Conservation (phyloP, 495 filamentous ascomycete genomes). For the Neurospora terricola region DNA sequence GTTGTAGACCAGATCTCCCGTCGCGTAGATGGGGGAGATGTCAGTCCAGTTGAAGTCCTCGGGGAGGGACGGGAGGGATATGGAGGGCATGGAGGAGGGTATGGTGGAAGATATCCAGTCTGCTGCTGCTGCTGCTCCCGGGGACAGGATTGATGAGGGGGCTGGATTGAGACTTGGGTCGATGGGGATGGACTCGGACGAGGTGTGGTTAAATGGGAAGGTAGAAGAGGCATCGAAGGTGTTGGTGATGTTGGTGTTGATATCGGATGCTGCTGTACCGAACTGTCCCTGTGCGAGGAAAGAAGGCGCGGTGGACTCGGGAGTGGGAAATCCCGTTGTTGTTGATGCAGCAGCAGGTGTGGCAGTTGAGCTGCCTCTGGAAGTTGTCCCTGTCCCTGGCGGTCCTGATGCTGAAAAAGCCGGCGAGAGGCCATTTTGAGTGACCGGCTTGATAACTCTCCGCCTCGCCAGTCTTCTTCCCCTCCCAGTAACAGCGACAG, state of each 20-base stretch:
- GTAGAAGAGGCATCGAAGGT: neutral
- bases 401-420: neutral
- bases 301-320: neutral
- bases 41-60: conserved; percentile 35
- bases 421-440: neutral
- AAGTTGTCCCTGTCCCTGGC: neutral
- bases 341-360: neutral
- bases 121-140: neutral
- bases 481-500: neutral
- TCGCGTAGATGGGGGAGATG: conserved; percentile 44
- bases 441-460: neutral
- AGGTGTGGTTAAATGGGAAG: neutral
- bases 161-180: neutral
- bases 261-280: neutral
- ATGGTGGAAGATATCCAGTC: neutral
- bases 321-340: neutral
- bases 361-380: neutral
- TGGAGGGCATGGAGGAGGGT: conserved; percentile 7
- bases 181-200: neutral
- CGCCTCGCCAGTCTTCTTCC: neutral
- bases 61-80: conserved; percentile 23
- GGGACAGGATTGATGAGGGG: neutral
- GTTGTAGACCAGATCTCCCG: conserved; percentile 43
- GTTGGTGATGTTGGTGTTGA: neutral
- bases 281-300: neutral